phyloP scores from a whole-genome alignment of 768 basidiomycete genomes.

The Piloderma croceum region DNA sequence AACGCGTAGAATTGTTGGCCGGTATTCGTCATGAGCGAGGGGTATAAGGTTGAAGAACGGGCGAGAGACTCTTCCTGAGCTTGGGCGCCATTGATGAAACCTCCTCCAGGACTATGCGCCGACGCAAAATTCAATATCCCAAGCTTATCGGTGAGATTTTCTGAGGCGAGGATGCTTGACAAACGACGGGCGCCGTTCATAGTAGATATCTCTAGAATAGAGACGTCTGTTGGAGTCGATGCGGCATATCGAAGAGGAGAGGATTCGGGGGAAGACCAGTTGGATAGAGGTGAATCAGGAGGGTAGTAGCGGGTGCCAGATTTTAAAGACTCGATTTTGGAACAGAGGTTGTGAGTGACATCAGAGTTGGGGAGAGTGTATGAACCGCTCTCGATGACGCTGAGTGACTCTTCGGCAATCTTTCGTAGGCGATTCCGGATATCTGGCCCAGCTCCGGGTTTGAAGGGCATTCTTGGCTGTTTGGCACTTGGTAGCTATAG shows the following conservation, averaged over 20 bases:
- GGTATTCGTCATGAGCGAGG: constrained; percentile 49
- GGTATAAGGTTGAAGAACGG: constrained; percentile 66
- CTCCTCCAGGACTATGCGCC: constrained; percentile 70
- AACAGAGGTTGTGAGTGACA: no score
- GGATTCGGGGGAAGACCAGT: constrained; percentile 32
- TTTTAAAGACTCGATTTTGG: no score
- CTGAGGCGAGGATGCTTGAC: constrained; percentile 15
- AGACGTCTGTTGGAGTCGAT: constrained; percentile 29
- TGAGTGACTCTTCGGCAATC: no score
- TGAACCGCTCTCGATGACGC: no score
- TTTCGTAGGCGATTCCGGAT: no score
- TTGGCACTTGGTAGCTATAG: no score
- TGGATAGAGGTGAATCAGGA: constrained; percentile 41
- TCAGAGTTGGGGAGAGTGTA: no score
- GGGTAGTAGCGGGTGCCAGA: constrained; percentile 49
- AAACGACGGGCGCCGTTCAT: constrained; percentile 52
- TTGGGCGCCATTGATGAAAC: constrained; percentile 65
- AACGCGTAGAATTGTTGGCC: constrained; percentile 58
- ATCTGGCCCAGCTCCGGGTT: no score
- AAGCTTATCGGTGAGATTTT: constrained; percentile 27
- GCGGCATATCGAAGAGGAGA: constrained; percentile 3
- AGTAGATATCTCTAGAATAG: constrained; percentile 57
- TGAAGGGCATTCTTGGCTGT: no score
- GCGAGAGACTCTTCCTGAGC: constrained; percentile 83
- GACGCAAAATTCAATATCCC: constrained; percentile 79